Evolutionary conservation across 371 early-diverging fungal genomes (phyloP).

Genomic region (Fennellomyces sp.): DNA sequence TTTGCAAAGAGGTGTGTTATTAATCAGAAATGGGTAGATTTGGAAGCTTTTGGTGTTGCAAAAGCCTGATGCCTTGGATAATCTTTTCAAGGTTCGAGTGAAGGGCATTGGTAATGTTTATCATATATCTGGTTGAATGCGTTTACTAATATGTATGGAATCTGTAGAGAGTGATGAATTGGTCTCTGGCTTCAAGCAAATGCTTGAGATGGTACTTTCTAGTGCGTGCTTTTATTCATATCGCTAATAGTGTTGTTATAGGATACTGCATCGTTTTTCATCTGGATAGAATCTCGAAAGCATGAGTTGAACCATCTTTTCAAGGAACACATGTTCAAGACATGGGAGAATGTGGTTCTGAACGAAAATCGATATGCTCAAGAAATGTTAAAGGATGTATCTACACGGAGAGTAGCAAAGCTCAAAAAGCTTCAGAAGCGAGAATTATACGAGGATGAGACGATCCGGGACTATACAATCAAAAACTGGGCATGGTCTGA

Average conservation of each 20-base stretch:
- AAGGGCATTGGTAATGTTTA: constrained; percentile 41
- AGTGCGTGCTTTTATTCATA: too few species aligned
- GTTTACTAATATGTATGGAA: neutral
- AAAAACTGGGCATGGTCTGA: constrained; percentile 63
- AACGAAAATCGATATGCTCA: constrained; percentile 58
- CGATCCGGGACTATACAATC: constrained; percentile 54
- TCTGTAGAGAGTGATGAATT: constrained; percentile 59
- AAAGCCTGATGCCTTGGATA: constrained; percentile 49
- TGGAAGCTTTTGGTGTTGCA: constrained; percentile 68
- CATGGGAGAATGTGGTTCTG: constrained; percentile 64
- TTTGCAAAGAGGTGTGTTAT: neutral
- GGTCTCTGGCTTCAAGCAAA: constrained; percentile 62
- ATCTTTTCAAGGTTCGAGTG: constrained; percentile 44
- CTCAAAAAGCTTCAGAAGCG: constrained; percentile 62
- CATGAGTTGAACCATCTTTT: constrained; percentile 53
- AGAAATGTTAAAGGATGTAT: constrained; percentile 53
- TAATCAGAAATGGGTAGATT: too few species aligned
- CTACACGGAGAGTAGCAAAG: constrained; percentile 52
- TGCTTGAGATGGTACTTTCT: constrained; percentile 47
- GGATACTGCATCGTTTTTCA: constrained; percentile 54
- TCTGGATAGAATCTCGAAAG: constrained; percentile 60
- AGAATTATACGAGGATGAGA: constrained; percentile 47
- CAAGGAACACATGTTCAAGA: constrained; percentile 56
- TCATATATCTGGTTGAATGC: neutral
- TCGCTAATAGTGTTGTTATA: too few species aligned